These are phyloP conservation scores for Yamadazyma sp. DNA, from an alignment of 805 yeast species.

Conservation along the genomic window DNA sequence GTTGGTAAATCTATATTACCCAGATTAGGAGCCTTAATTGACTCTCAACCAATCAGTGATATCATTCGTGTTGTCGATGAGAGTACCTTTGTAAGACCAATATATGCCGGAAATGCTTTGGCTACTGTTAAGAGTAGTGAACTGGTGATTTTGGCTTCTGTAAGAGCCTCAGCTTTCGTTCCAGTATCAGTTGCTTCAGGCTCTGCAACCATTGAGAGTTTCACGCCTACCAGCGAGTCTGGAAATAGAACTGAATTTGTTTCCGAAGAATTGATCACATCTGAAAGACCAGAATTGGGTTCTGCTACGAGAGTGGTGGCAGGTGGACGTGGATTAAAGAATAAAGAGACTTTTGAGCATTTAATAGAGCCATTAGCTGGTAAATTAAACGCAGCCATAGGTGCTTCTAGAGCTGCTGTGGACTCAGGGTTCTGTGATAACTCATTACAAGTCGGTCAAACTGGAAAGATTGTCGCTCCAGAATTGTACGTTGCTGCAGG, in stretches of 20 bases:
- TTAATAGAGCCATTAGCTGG: conserved; percentile 82
- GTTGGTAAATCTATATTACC: conserved; percentile 87
- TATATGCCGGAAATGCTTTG: conserved; percentile 93
- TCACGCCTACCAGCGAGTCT: conserved; percentile 37
- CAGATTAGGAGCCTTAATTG: conserved; percentile 79
- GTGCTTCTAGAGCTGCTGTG: conserved; percentile 98
- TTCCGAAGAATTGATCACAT: conserved; percentile 68
- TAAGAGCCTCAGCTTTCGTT: conserved; percentile 79
- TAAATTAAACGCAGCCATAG: conserved; percentile 85
- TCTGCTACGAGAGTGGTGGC: conserved; percentile 80
- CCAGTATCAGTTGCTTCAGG: conserved; percentile 32
- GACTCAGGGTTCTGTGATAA: conserved; percentile 95
- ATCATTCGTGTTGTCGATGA: conserved; percentile 64
- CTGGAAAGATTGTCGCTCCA: conserved; percentile 97
- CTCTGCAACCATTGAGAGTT: conserved; percentile 49
- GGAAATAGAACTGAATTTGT: conserved; percentile 59
- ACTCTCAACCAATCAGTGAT: conserved; percentile 86
- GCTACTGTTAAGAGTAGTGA: conserved; percentile 77
- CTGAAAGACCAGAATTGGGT: conserved; percentile 88
- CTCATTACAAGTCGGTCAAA: conserved; percentile 95
- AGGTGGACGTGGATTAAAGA: conserved; percentile 93
- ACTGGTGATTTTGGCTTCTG: conserved; percentile 64
- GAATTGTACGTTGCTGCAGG: conserved; percentile 92
- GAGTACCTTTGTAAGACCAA: conserved; percentile 84
- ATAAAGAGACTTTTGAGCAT: conserved; percentile 80